Conservation (phyloP, 352 stramenopile species). For the Globisporangium ultimum region DNA sequence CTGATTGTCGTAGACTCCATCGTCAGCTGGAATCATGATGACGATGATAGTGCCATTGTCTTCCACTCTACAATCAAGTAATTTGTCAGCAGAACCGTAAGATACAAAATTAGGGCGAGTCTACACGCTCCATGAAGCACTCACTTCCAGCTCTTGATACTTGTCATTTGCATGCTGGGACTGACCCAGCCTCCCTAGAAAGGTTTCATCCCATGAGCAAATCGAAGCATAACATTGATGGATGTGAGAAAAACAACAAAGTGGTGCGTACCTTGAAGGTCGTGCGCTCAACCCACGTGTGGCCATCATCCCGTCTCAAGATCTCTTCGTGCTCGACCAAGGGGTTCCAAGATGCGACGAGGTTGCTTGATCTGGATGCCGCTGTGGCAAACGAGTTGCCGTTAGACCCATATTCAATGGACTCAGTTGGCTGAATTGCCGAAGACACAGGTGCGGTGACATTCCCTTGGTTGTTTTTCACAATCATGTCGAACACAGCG, state of each 20-base stretch:
- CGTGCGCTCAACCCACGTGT: conserved; percentile 54
- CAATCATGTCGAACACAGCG: conserved; percentile 70
- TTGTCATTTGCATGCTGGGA: conserved; percentile 48
- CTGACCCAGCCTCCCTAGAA: conserved; percentile 28
- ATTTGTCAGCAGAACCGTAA: conserved; percentile 1
- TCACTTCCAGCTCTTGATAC: conserved; percentile 66
- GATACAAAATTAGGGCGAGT: neutral
- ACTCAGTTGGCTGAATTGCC: neutral
- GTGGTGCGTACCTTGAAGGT: conserved; percentile 38
- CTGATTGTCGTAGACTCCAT: conserved; percentile 22
- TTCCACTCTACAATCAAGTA: conserved; percentile 40
- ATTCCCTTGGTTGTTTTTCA: conserved; percentile 26
- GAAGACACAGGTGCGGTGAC: too few species aligned
- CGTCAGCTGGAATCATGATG: conserved; percentile 62
- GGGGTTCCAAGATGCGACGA: conserved; percentile 24
- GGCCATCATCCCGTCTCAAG: conserved; percentile 38
- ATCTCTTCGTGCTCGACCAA: conserved; percentile 50
- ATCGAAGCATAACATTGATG: too few species aligned
- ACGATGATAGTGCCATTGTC: conserved; percentile 61
- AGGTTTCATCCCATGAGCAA: too few species aligned
- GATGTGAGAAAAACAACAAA: neutral
- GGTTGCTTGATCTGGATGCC: neutral
- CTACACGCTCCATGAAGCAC: conserved; percentile 5
- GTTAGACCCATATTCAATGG: conserved; percentile 1
- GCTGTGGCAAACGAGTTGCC: neutral